These are phyloP conservation scores for Fusarium chaquense DNA, from an alignment of 2,329 filamentous ascomycete genomes.

Conservation along the genomic window DNA sequence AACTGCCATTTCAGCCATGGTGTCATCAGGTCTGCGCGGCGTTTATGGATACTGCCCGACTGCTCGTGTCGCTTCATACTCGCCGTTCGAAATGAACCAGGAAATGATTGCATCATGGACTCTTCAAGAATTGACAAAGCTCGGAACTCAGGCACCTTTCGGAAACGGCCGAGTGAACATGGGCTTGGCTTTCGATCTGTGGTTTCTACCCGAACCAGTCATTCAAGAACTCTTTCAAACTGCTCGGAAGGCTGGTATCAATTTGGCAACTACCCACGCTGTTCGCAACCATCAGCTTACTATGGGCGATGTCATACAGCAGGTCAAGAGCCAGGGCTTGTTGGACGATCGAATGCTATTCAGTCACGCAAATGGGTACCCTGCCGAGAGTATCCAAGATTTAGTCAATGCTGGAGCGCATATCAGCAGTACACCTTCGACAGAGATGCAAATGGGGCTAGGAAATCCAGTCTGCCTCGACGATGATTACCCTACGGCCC, in stretches of 20 bases:
- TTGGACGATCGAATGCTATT: slow-evolving; percentile 13
- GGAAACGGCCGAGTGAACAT: slow-evolving; percentile 3
- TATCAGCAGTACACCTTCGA: slow-evolving; percentile 21
- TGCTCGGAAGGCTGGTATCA: background rate
- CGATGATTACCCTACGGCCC: background rate
- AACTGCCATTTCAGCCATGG: slow-evolving; percentile 11
- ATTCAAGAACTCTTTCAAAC: background rate
- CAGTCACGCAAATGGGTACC: slow-evolving; percentile 8
- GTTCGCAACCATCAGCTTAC: background rate
- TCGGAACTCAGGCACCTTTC: background rate
- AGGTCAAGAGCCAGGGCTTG: background rate
- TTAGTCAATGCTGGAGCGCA: background rate
- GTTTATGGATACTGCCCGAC: slow-evolving; percentile 26
- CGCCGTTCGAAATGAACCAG: background rate
- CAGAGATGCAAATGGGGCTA: slow-evolving; percentile 26
- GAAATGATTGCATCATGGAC: slow-evolving; percentile 12
- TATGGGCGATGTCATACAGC: slow-evolving; percentile 4
- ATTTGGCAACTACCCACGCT: slow-evolving; percentile 8
- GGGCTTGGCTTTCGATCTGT: slow-evolving; percentile 24
- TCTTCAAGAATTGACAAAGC: background rate
- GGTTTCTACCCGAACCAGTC: slow-evolving; percentile 5
- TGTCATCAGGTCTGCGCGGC: slow-evolving; percentile 9
- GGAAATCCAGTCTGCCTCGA: slow-evolving; percentile 12
- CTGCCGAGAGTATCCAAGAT: background rate
- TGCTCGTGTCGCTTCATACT: slow-evolving; percentile 9